Evolutionary conservation across 805 yeast species (phyloP).

Genomic region (Wickerhamomyces kurtzmanii): DNA sequence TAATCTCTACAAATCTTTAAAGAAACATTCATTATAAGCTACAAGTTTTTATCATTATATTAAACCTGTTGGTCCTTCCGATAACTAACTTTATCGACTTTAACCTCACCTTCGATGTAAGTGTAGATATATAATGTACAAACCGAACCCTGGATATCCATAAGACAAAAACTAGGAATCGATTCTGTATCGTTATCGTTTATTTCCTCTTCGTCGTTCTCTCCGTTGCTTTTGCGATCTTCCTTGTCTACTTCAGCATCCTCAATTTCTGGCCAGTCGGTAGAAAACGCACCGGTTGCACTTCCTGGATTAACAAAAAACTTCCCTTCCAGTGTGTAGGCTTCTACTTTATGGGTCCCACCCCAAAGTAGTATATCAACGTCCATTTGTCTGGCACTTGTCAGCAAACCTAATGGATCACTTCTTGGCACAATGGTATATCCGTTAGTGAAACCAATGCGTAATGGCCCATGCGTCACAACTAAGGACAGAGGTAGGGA

Average conservation of each 20-base stretch:
- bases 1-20: no score
- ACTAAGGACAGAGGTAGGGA: conserved; percentile 53
- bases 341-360: conserved; percentile 87
- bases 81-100: conserved; percentile 79
- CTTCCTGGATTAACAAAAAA: conserved; percentile 96
- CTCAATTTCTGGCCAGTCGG: conserved; percentile 53
- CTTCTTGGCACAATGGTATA: conserved; percentile 74
- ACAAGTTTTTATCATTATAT: no score
- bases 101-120: conserved; percentile 69
- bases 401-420: conserved; percentile 77
- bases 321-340: conserved; percentile 85
- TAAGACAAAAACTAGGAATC: conserved; percentile 81
- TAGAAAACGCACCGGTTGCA: conserved; percentile 82
- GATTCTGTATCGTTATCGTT: conserved; percentile 15
- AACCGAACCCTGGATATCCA: conserved; percentile 73
- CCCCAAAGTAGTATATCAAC: conserved; percentile 91
- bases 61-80: conserved; percentile 30
- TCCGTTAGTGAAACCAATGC: conserved; percentile 82
- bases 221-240: conserved; percentile 13
- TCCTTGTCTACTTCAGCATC: conserved; percentile 18
- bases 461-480: conserved; percentile 58
- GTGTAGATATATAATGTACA: conserved; percentile 85
- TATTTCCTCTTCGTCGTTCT: conserved; percentile 12
- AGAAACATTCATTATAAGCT: no score
- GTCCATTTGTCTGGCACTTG: conserved; percentile 82